Percentiles rank a stretch among this genome's conserved stretches.
phyloP scores from a whole-genome alignment of 495 filamentous ascomycete species.

The Penicillium antarcticum region DNA sequence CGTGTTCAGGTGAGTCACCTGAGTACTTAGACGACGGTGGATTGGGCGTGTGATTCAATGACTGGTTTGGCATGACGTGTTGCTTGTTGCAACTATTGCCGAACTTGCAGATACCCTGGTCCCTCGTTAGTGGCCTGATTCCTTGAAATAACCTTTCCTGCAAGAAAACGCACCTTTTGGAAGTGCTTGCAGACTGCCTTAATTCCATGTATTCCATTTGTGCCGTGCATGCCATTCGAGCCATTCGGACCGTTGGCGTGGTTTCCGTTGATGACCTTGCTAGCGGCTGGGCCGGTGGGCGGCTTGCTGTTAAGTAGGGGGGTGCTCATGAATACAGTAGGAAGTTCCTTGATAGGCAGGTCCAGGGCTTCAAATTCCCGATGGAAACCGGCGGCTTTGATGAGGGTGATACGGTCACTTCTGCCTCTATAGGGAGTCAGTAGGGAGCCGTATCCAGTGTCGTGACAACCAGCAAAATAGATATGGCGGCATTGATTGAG shows the following conservation, averaged over 20 bases:
- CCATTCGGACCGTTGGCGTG: constrained; percentile 5
- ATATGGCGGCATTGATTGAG: constrained; percentile 66
- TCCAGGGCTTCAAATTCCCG: constrained; percentile 32
- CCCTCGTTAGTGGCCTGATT: background rate
- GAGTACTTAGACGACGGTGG: constrained; percentile 14
- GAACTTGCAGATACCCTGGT: constrained; percentile 39
- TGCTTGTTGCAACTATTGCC: constrained; percentile 38
- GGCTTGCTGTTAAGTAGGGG: constrained; percentile 22
- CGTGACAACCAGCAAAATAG: constrained; percentile 62
- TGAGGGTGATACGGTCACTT: constrained; percentile 49
- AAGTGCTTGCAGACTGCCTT: constrained; percentile 37
- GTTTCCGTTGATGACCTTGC: constrained; percentile 1
- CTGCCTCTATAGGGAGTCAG: constrained; percentile 49
- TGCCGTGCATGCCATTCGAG: background rate
- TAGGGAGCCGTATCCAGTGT: constrained; percentile 55
- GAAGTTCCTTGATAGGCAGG: constrained; percentile 42
- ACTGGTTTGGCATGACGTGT: constrained; percentile 26
- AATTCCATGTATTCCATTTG: constrained; percentile 2
- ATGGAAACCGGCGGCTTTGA: constrained; percentile 42
- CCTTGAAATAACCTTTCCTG: background rate
- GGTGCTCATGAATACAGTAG: constrained; percentile 40
- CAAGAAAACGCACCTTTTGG: constrained; percentile 28
- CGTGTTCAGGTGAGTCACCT: constrained; percentile 5
- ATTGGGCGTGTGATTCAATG: constrained; percentile 12
- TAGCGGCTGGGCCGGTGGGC: constrained; percentile 4